Conservation (phyloP, 768 basidiomycete species). For the Mycena galopus region DNA sequence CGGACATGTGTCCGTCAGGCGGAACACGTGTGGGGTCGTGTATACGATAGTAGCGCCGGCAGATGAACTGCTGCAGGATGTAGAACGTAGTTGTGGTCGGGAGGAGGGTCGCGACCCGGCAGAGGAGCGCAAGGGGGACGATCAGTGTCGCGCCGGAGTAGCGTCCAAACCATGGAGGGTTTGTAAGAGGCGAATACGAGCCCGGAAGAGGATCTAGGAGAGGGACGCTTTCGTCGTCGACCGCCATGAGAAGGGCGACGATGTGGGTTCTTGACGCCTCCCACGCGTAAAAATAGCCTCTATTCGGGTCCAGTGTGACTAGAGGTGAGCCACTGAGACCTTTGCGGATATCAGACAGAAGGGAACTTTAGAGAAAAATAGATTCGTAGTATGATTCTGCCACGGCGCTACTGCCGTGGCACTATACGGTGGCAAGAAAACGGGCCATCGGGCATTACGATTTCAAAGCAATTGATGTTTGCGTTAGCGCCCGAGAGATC, state of each 20-base stretch:
- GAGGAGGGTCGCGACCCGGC: conserved; percentile 39
- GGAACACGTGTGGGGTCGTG: conserved; percentile 36
- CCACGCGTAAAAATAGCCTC: no score
- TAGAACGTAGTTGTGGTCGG: conserved; percentile 43
- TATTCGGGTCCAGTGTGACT: no score
- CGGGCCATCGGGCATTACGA: no score
- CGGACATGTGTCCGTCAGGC: conserved; percentile 19
- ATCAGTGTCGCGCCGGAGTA: conserved; percentile 31
- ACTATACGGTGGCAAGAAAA: no score
- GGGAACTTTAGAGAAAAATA: no score
- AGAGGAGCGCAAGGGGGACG: conserved; percentile 43
- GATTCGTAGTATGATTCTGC: no score
- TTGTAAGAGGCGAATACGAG: not conserved
- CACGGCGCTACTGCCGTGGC: no score
- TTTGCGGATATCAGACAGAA: no score
- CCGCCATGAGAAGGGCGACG: not conserved
- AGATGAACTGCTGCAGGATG: conserved; percentile 42
- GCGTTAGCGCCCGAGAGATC: no score
- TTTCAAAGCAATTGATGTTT: no score
- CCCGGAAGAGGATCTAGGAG: not conserved
- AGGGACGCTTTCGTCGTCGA: conserved; percentile 3
- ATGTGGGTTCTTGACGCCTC: not conserved
- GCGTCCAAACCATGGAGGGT: not conserved
- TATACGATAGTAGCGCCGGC: conserved; percentile 39
- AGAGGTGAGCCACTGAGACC: no score